Base-by-base conservation (phyloP, 495 filamentous ascomycete species). In the Aspergillus hancockii region DNA sequence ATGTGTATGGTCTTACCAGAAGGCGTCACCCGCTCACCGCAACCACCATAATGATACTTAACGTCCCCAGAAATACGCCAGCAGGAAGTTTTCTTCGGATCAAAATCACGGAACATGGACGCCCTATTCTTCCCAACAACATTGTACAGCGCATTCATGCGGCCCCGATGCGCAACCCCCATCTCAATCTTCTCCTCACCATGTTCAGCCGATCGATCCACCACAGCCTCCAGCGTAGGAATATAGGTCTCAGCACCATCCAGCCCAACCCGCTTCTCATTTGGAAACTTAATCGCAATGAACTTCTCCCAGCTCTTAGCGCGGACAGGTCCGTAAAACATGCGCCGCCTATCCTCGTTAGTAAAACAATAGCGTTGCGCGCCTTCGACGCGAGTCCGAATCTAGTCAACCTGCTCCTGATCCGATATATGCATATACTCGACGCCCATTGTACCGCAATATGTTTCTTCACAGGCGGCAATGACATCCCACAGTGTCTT, bases 11-110 rank as follows among this genome's bases (percentile, higher is more conserved):
- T 93, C 83, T 97, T 97, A 66, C 94, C 94, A 25, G 95, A 98
- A 54, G 94, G 94, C 19, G 94, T 98, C 32, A 95, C 95, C 52
- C 94, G 91, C 79, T 98, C 94, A 67, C 97, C 98, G 80, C 97
- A 97, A 95, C 98, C 98, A 67, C 94, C 94, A 67, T 98, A 78
- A 80, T 98, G 94, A 78, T 98, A 98, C 75, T 98, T 98, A 71
- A 98, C 94, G 74, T 98, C 95, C 61, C 94, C 94, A 50, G 95
- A 97, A 57, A 28, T 28, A 28, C 94, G 95, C 76, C 97, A 95
- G 67, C 98, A 95, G 59, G 88, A 87, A 25, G 92, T 89, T 66
- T 91, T 93, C 32, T 90, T 78, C 36, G 90, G 90, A 58, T 88
- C 90, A 66, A 98, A 98, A 75, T 98, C 94, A 74, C 90, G 95